These are phyloP conservation scores for Phoenix dactylifera DNA, from an alignment of 176 grass and related monocot genomes.

Conservation along the genomic window DNA sequence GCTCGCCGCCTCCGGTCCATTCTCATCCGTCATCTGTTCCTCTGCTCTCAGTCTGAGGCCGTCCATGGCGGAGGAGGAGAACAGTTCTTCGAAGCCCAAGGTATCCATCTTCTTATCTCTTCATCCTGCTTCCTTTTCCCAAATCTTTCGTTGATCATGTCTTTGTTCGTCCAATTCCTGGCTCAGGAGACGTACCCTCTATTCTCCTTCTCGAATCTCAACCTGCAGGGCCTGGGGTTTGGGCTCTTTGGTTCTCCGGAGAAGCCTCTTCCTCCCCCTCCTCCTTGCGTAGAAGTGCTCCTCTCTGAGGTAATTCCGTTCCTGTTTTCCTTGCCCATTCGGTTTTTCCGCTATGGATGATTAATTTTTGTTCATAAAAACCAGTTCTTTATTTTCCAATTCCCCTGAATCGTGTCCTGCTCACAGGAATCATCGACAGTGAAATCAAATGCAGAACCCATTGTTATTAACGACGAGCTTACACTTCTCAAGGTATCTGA, in stretches of 20 bases:
- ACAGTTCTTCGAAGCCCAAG: too few species aligned
- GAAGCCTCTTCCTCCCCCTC: constrained; percentile 30
- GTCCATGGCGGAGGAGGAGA: too few species aligned
- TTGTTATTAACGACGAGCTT: constrained; percentile 45
- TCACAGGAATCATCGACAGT: constrained; percentile 24
- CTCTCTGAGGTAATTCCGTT: constrained; percentile 30
- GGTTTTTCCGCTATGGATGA: too few species aligned
- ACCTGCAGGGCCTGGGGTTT: constrained; percentile 28
- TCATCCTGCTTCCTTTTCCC: too few species aligned
- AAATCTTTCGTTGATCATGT: too few species aligned
- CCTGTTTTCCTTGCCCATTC: too few species aligned
- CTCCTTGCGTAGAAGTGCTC: constrained; percentile 53
- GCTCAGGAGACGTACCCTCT: constrained; percentile 17
- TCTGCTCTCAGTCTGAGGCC: too few species aligned
- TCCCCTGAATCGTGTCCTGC: neutral
- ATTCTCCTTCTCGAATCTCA: constrained; percentile 53
- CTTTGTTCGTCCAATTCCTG: neutral
- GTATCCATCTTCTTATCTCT: too few species aligned
- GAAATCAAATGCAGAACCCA: constrained; percentile 25
- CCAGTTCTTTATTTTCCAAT: too few species aligned
- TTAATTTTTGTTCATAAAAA: too few species aligned
- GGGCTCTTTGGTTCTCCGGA: constrained; percentile 26
- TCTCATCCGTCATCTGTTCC: too few species aligned
- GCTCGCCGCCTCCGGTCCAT: too few species aligned
- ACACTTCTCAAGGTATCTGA: constrained; percentile 63